A percentile compares a stretch with the other conserved stretches of the same genome.
phyloP scores from a whole-genome alignment of 2,329 filamentous ascomycete genomes.

The Blastomyces emzantsi region DNA sequence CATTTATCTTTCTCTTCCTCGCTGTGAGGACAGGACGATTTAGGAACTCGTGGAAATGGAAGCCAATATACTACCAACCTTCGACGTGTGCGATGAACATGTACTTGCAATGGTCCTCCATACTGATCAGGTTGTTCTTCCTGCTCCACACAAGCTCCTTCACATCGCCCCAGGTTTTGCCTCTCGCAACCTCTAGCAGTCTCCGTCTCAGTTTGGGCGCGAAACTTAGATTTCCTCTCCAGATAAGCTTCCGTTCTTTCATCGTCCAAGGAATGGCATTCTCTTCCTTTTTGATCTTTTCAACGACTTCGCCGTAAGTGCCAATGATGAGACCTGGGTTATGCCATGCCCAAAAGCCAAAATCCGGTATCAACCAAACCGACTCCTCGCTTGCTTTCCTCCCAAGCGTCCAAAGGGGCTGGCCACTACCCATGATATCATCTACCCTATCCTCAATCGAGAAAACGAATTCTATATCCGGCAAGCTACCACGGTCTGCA shows the following conservation, averaged over 20 bases:
- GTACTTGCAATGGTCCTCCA: conserved; percentile 46
- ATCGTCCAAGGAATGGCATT: conserved; percentile 24
- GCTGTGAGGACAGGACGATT: not conserved
- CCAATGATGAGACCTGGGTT: conserved; percentile 28
- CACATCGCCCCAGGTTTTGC: conserved; percentile 42
- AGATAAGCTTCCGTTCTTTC: conserved; percentile 39
- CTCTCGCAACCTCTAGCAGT: conserved; percentile 32
- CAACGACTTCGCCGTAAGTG: conserved; percentile 30
- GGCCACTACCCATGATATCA: conserved; percentile 26
- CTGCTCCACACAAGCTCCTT: conserved; percentile 34
- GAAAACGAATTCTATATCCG: conserved; percentile 37
- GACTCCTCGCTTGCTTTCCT: conserved; percentile 32
- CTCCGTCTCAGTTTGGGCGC: conserved; percentile 34
- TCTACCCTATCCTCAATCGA: conserved; percentile 36
- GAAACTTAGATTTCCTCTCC: conserved; percentile 41
- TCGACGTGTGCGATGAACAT: conserved; percentile 47
- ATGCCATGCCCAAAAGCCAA: conserved; percentile 45
- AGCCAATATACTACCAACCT: conserved; percentile 27
- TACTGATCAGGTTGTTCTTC: conserved; percentile 37
- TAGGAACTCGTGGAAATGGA: not conserved
- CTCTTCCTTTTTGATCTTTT: conserved; percentile 12
- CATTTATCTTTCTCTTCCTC: not conserved
- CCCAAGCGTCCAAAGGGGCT: conserved; percentile 38
- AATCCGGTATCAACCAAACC: conserved; percentile 45
- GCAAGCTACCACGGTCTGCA: conserved; percentile 31